phyloP scores from a whole-genome alignment of 352 stramenopile species.

The Pythium brachiatum region DNA sequence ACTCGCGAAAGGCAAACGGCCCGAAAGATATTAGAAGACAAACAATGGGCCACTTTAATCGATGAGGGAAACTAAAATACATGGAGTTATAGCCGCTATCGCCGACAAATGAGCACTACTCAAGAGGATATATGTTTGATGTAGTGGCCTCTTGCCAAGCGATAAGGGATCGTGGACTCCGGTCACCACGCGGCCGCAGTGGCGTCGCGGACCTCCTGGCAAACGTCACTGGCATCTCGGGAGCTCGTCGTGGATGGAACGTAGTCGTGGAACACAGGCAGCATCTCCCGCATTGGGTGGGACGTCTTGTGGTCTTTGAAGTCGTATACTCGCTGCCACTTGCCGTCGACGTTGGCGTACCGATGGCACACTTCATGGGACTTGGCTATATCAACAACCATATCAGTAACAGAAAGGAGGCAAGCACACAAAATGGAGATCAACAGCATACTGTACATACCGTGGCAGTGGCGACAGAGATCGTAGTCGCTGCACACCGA shows the following conservation, averaged over 20 bases:
- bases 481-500: slow-evolving; percentile 77
- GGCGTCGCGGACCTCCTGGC: neutral
- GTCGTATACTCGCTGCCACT: slow-evolving; percentile 75
- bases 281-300: slow-evolving; percentile 66
- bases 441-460: slow-evolving; percentile 37
- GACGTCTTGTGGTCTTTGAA: slow-evolving; percentile 60
- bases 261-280: slow-evolving; percentile 70
- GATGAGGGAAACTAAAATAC: slow-evolving; percentile 3
- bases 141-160: too few relatives aligned
- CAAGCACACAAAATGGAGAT: neutral
- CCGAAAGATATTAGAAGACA: slow-evolving; percentile 4
- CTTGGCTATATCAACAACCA: slow-evolving; percentile 30
- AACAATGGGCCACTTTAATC: slow-evolving; percentile 1
- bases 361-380: slow-evolving; percentile 62
- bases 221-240: neutral
- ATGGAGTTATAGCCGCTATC: neutral
- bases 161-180: too few relatives aligned
- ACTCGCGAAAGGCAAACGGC: neutral
- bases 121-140: slow-evolving; percentile 1
- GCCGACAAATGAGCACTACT: neutral
- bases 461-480: slow-evolving; percentile 57
- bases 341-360: slow-evolving; percentile 80
- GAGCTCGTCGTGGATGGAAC: neutral
- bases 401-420: neutral
- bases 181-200: slow-evolving; percentile 1